Evolutionary conservation across 1,284 basidiomycete species (phyloP).

Genomic region (Ustilago bromivora): DNA sequence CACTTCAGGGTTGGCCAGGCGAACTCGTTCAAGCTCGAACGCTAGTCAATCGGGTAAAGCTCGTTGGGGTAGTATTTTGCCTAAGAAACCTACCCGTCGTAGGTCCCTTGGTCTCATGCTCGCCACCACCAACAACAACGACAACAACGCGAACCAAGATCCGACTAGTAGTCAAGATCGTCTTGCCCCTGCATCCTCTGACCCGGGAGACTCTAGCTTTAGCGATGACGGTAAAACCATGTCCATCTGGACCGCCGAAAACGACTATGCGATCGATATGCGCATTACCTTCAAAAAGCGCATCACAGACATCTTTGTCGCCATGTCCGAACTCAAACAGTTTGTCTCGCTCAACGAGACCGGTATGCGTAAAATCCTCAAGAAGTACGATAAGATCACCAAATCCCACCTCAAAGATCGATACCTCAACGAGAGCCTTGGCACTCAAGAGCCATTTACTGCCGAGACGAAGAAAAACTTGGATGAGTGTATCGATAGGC

Average conservation of each 20-base stretch:
- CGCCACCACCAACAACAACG: slow-evolving; percentile 7
- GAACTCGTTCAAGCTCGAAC: slow-evolving; percentile 42
- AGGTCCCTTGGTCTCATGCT: slow-evolving; percentile 53
- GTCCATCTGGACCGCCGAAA: slow-evolving; percentile 81
- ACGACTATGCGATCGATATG: slow-evolving; percentile 87
- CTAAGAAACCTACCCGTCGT: slow-evolving; percentile 41
- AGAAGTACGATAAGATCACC: slow-evolving; percentile 98
- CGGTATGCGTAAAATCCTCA: slow-evolving; percentile 94
- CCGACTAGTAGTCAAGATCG: slow-evolving; percentile 39
- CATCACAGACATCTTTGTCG: slow-evolving; percentile 87
- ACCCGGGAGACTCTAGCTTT: slow-evolving; percentile 47
- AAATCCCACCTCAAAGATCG: slow-evolving; percentile 84
- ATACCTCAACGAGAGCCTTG: slow-evolving; percentile 84
- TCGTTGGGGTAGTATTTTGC: slow-evolving; percentile 53
- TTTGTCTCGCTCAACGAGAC: slow-evolving; percentile 94
- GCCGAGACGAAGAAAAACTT: slow-evolving; percentile 76
- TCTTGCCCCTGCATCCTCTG: slow-evolving; percentile 30
- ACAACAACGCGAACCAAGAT: slow-evolving; percentile 6
- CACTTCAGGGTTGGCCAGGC: slow-evolving; percentile 24
- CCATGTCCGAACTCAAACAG: slow-evolving; percentile 81
- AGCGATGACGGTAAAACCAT: slow-evolving; percentile 47
- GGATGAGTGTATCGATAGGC: slow-evolving; percentile 75
- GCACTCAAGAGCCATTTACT: slow-evolving; percentile 70
- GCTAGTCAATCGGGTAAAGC: slow-evolving; percentile 42
- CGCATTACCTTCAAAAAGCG: slow-evolving; percentile 90